Percentiles rank a stretch among this genome's conserved stretches.
phyloP scores from a whole-genome alignment of 2,329 filamentous ascomycete genomes.

The Colletotrichum sp. region DNA sequence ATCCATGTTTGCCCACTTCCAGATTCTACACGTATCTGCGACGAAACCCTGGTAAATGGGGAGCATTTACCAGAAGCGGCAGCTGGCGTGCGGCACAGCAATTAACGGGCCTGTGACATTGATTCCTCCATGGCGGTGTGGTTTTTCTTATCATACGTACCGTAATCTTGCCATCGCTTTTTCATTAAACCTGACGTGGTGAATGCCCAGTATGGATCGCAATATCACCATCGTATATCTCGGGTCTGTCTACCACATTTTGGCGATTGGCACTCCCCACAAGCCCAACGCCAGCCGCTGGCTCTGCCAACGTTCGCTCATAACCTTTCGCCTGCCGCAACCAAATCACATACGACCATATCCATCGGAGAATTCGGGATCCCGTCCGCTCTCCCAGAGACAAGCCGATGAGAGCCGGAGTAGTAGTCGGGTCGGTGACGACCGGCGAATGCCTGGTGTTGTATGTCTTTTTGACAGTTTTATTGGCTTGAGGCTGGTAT shows the following conservation, averaged over 20 bases:
- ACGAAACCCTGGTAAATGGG: neutral
- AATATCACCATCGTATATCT: neutral
- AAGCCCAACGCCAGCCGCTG: neutral
- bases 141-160: neutral
- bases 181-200: neutral
- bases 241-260: neutral
- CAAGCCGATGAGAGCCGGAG: neutral
- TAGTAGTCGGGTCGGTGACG: neutral
- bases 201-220: neutral
- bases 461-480: neutral
- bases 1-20: neutral
- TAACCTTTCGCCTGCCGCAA: neutral
- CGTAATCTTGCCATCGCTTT: neutral
- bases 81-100: neutral
- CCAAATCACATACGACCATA: neutral
- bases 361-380: neutral
- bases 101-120: neutral
- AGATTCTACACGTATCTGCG: neutral
- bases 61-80: neutral
- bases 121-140: neutral
- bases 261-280: neutral
- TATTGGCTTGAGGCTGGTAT: neutral
- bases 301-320: neutral
- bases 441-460: neutral
- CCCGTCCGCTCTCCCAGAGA: neutral